Conservation (phyloP, 768 basidiomycete species). For the Suillus subaureus region DNA sequence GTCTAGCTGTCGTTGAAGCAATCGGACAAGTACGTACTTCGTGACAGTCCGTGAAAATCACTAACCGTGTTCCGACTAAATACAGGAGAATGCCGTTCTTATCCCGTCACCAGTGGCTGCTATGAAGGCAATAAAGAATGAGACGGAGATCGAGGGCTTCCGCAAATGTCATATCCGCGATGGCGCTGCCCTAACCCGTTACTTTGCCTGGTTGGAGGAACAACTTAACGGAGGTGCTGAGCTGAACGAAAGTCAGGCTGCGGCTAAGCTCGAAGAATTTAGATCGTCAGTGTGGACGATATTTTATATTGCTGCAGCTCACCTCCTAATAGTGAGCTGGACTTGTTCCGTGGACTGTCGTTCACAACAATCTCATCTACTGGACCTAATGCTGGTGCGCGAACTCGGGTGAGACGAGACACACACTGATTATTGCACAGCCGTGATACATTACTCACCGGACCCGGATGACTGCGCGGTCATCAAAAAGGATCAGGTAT, state of each 20-base stretch:
- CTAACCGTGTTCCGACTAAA: slow-evolving; percentile 9
- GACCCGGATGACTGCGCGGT: slow-evolving; percentile 71
- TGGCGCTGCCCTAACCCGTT: slow-evolving; percentile 82
- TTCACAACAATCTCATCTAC: slow-evolving; percentile 93
- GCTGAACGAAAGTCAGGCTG: slow-evolving; percentile 79
- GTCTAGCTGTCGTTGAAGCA: slow-evolving; percentile 79
- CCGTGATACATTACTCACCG: slow-evolving; percentile 93
- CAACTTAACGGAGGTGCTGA: slow-evolving; percentile 61
- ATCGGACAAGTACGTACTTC: slow-evolving; percentile 58
- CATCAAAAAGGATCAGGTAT: slow-evolving; percentile 74
- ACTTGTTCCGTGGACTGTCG: slow-evolving; percentile 82
- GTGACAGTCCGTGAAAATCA: neutral
- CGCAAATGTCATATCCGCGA: slow-evolving; percentile 87
- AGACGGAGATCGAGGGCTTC: slow-evolving; percentile 86
- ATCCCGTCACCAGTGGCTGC: slow-evolving; percentile 76
- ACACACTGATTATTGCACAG: slow-evolving; percentile 36
- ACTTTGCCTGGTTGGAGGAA: slow-evolving; percentile 96
- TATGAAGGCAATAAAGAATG: slow-evolving; percentile 80
- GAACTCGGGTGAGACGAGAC: neutral
- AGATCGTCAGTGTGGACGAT: slow-evolving; percentile 62
- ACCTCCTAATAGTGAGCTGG: slow-evolving; percentile 57
- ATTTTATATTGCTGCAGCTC: neutral
- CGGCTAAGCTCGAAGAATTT: slow-evolving; percentile 76
- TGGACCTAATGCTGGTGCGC: slow-evolving; percentile 86
- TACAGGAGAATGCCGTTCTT: slow-evolving; percentile 59